phyloP scores from a whole-genome alignment of 495 filamentous ascomycete species.

The Aspergillus sclerotioniger region DNA sequence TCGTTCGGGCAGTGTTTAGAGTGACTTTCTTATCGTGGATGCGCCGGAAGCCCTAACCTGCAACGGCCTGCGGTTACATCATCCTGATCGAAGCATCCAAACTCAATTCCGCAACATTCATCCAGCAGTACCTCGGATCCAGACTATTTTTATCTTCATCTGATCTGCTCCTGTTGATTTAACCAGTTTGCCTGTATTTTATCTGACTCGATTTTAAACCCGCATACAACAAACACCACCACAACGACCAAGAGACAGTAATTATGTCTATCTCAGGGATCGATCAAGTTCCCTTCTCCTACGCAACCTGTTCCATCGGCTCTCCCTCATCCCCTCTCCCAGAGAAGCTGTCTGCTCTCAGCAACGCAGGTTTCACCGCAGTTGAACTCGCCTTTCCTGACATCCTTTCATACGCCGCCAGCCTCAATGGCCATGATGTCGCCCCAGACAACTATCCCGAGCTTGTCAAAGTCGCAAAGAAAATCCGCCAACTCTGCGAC shows the following conservation, averaged over 20 bases:
- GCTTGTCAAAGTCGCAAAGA: conserved; percentile 48
- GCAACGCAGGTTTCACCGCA: conserved; percentile 61
- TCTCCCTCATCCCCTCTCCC: conserved; percentile 54
- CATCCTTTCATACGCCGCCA: conserved; percentile 60
- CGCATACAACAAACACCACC: neutral
- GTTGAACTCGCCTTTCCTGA: conserved; percentile 79
- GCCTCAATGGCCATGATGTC: conserved; percentile 49
- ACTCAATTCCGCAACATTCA: neutral
- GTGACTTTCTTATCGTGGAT: neutral
- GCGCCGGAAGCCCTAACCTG: neutral
- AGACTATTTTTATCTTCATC: neutral
- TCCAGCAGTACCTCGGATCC: neutral
- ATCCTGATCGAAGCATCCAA: neutral
- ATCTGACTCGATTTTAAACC: no score
- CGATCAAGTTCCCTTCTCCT: conserved; percentile 55
- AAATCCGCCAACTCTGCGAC: conserved; percentile 54
- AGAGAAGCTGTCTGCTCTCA: conserved; percentile 64
- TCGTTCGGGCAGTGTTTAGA: neutral
- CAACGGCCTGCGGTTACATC: neutral
- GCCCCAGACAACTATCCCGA: conserved; percentile 53
- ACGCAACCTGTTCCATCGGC: conserved; percentile 65
- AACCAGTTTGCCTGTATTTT: no score
- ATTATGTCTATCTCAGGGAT: neutral
- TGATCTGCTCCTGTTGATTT: no score
- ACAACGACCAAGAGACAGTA: neutral